These are phyloP conservation scores for Aquilaria agallochum DNA, from an alignment of 441 rosid genomes.

Conservation along the genomic window DNA sequence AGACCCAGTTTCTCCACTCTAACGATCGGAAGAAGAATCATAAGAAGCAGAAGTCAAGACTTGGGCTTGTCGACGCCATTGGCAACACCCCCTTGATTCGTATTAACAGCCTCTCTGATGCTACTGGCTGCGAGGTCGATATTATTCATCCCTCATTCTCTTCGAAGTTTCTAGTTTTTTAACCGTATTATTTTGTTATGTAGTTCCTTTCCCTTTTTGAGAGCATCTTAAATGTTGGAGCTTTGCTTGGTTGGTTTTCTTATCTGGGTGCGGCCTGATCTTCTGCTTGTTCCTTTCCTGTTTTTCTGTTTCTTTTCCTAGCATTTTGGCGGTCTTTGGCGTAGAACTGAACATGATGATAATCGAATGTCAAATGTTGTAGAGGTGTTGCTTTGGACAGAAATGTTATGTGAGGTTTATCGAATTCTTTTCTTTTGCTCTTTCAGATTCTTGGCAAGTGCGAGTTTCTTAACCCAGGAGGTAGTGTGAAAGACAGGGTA, in stretches of 20 bases:
- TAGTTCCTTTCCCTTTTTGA: neutral
- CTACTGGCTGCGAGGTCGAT: constrained; percentile 88
- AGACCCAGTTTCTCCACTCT: neutral
- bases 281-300: neutral
- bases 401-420: too few relatives aligned
- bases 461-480: constrained; percentile 96
- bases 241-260: neutral
- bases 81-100: constrained; percentile 91
- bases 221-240: too few relatives aligned
- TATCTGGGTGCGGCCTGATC: constrained; percentile 6
- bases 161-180: neutral
- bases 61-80: constrained; percentile 65
- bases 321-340: too few relatives aligned
- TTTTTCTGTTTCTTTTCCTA: neutral
- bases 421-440: constrained; percentile 5
- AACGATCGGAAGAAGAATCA: constrained; percentile 12
- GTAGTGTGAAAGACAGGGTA: constrained; percentile 94
- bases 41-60: constrained; percentile 34
- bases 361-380: neutral
- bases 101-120: constrained; percentile 84
- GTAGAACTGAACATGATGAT: neutral
- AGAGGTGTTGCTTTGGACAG: too few relatives aligned
- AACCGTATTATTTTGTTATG: neutral
- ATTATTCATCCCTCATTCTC: neutral
- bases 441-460: constrained; percentile 92